phyloP scores from a whole-genome alignment of 208 protist species.

The Kentomonas sorsogonicus region DNA sequence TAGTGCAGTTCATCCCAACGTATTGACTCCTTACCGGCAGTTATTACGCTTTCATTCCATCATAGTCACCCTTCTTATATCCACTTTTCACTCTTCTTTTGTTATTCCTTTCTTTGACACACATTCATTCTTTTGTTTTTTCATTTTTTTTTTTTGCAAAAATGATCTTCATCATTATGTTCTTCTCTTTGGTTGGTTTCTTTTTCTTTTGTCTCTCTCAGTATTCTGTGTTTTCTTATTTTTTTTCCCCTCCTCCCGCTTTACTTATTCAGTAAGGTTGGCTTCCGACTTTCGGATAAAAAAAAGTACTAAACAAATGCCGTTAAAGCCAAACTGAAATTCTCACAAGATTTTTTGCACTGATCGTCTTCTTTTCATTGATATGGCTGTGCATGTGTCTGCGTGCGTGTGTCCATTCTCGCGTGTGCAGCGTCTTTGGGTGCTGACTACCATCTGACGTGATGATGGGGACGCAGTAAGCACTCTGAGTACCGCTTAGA shows the following conservation, averaged over 20 bases:
- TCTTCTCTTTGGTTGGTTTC: slow-evolving; percentile 13
- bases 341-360: neutral
- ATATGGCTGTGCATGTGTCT: too few species aligned
- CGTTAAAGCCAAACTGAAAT: neutral
- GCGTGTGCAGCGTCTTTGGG: too few species aligned
- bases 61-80: slow-evolving; percentile 12
- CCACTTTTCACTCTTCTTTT: slow-evolving; percentile 5
- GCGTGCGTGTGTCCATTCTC: too few species aligned
- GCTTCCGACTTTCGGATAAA: neutral
- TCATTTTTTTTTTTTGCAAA: slow-evolving; percentile 9
- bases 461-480: too few species aligned
- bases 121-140: slow-evolving; percentile 7
- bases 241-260: slow-evolving; percentile 1
- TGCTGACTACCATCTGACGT: too few species aligned
- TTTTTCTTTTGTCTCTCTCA: neutral
- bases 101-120: slow-evolving; percentile 5
- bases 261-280: too few species aligned
- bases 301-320: too few species aligned
- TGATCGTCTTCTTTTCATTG: too few species aligned
- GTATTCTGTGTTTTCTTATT: slow-evolving; percentile 8
- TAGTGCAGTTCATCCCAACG: neutral
- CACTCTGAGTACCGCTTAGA: too few species aligned
- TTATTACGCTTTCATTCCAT: neutral
- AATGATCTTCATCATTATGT: slow-evolving; percentile 5
- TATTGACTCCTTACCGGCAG: neutral